These are phyloP conservation scores for Lyophyllum semitale DNA, from an alignment of 768 basidiomycete species.

Conservation along the genomic window DNA sequence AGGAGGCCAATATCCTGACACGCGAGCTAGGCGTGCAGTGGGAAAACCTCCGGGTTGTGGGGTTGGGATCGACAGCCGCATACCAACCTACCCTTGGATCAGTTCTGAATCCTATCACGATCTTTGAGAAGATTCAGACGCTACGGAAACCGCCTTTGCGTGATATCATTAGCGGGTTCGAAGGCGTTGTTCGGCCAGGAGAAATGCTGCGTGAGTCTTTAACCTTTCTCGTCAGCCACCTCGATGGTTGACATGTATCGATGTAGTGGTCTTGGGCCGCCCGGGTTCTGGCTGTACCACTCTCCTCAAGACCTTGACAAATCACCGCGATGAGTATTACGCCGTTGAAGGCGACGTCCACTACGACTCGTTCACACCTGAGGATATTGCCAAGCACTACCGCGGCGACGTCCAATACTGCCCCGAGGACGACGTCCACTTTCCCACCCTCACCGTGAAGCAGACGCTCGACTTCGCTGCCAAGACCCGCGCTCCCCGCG, in stretches of 20 bases:
- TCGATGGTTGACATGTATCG: not conserved
- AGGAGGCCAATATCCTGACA: slow-evolving; percentile 34
- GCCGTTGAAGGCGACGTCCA: slow-evolving; percentile 66
- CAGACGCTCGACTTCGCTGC: slow-evolving; percentile 76
- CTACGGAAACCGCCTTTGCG: slow-evolving; percentile 62
- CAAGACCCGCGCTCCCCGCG: slow-evolving; percentile 64
- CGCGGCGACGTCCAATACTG: slow-evolving; percentile 83
- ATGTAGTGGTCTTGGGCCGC: slow-evolving; percentile 77
- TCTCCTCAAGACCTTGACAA: slow-evolving; percentile 79
- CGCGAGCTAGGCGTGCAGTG: slow-evolving; percentile 59
- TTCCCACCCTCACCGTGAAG: slow-evolving; percentile 80
- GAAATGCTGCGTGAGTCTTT: slow-evolving; percentile 73
- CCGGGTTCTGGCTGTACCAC: slow-evolving; percentile 88
- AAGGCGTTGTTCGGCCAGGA: slow-evolving; percentile 65
- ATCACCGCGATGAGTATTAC: slow-evolving; percentile 70
- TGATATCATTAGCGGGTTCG: slow-evolving; percentile 62
- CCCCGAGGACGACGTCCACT: slow-evolving; percentile 85
- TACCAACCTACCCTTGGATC: slow-evolving; percentile 66
- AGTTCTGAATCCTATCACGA: slow-evolving; percentile 51
- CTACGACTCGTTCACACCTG: slow-evolving; percentile 75
- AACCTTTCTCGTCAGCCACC: not conserved
- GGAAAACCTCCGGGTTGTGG: slow-evolving; percentile 57
- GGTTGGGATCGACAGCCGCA: slow-evolving; percentile 55
- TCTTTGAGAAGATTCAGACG: slow-evolving; percentile 43
- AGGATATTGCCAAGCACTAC: slow-evolving; percentile 62